Conservation (phyloP, 176 grass and related monocot species). For the Phoenix roebelenii region DNA sequence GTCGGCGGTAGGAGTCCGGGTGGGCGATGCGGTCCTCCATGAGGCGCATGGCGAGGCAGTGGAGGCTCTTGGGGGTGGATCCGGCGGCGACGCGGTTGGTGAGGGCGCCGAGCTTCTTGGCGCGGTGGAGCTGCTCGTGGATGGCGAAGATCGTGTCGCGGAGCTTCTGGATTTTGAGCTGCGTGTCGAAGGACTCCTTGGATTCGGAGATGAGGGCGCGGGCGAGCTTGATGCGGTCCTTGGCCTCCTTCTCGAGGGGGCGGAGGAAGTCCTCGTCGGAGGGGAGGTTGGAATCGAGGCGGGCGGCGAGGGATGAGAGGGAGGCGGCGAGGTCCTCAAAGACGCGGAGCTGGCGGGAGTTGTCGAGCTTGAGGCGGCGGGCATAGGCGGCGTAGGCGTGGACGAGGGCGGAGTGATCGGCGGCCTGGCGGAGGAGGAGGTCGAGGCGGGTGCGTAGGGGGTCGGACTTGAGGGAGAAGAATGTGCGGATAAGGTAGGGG, state of each 20-base stretch:
- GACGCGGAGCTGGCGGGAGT: slow-evolving; percentile 49
- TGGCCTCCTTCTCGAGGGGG: slow-evolving; percentile 67
- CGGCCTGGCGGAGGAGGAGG: slow-evolving; percentile 48
- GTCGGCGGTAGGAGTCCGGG: slow-evolving; percentile 31
- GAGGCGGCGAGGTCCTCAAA: slow-evolving; percentile 29
- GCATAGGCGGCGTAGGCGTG: slow-evolving; percentile 61
- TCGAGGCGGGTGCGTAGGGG: slow-evolving; percentile 34
- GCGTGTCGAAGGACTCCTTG: slow-evolving; percentile 84
- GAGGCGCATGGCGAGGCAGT: slow-evolving; percentile 97
- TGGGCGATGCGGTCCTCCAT: slow-evolving; percentile 67
- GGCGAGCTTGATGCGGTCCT: slow-evolving; percentile 64
- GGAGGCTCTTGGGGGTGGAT: slow-evolving; percentile 86
- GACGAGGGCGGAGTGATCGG: slow-evolving; percentile 71
- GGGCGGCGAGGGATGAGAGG: slow-evolving; percentile 28
- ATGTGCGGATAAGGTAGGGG: slow-evolving; percentile 10
- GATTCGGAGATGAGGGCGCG: slow-evolving; percentile 55
- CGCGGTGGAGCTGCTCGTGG: slow-evolving; percentile 65
- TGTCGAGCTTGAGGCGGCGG: slow-evolving; percentile 63
- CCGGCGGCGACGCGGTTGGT: slow-evolving; percentile 62
- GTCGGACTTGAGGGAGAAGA: slow-evolving; percentile 9
- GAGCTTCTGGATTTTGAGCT: slow-evolving; percentile 87
- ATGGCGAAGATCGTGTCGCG: slow-evolving; percentile 81
- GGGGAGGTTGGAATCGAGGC: slow-evolving; percentile 32
- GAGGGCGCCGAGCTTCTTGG: slow-evolving; percentile 50
- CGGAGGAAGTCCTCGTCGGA: slow-evolving; percentile 38